These are phyloP conservation scores for Lupinus albus DNA, from an alignment of 306 rosid species.

Conservation along the genomic window DNA sequence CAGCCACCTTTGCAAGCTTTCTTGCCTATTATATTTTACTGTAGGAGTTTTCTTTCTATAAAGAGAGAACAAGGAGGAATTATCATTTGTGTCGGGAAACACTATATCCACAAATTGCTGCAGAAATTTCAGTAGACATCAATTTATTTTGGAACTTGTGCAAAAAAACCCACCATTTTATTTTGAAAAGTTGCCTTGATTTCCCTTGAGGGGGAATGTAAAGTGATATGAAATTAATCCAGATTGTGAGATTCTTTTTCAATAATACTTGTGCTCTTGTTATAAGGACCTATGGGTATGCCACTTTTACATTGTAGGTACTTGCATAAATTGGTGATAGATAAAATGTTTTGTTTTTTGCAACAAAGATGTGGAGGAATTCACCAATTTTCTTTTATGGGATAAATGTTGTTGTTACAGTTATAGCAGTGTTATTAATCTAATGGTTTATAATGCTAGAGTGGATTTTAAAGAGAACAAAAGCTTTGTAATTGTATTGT, in stretches of 20 bases:
- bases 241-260: slow-evolving; percentile 48
- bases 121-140: slow-evolving; percentile 39
- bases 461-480: no score
- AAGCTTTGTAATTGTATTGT: no score
- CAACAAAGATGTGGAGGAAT: background rate
- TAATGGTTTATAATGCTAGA: no score
- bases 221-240: slow-evolving; percentile 50
- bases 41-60: slow-evolving; percentile 36
- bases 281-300: no score
- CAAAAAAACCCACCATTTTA: slow-evolving; percentile 13
- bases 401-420: no score
- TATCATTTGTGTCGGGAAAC: slow-evolving; percentile 47
- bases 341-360: background rate
- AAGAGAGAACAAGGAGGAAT: slow-evolving; percentile 39
- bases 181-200: slow-evolving; percentile 47
- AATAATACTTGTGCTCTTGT: slow-evolving; percentile 27
- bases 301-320: no score
- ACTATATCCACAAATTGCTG: slow-evolving; percentile 42
- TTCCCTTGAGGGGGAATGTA: slow-evolving; percentile 49
- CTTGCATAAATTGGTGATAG: slow-evolving; percentile 15
- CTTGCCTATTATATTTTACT: slow-evolving; percentile 42
- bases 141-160: slow-evolving; percentile 36
- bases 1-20: slow-evolving; percentile 40
- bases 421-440: no score
- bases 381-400: no score